Percentiles rank a stretch among this genome's conserved stretches.
Evolutionary conservation across 805 yeast species (phyloP).

Genomic region (Maudiozyma bulderi): DNA sequence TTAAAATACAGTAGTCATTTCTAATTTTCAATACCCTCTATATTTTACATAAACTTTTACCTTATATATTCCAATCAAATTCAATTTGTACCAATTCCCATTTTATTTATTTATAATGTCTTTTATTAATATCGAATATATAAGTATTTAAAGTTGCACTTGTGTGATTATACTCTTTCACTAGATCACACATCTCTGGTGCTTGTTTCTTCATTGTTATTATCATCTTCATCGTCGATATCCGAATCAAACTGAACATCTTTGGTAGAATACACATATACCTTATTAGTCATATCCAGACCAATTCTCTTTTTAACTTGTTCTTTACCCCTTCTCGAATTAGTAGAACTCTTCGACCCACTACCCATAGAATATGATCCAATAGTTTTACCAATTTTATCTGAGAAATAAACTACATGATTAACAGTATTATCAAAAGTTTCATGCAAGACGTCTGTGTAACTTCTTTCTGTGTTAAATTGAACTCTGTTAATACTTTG

Average conservation of each 20-base stretch:
- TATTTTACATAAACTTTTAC: not conserved
- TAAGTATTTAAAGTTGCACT: no score
- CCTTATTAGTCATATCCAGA: slow-evolving; percentile 26
- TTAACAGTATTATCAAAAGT: slow-evolving; percentile 28
- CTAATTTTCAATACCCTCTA: no score
- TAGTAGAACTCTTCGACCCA: slow-evolving; percentile 18
- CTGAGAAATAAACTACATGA: slow-evolving; percentile 38
- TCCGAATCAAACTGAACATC: slow-evolving; percentile 31
- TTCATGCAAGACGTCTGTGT: slow-evolving; percentile 16
- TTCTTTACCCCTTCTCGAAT: slow-evolving; percentile 13
- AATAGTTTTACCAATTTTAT: slow-evolving; percentile 46
- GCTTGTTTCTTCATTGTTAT: not conserved
- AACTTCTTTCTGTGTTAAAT: slow-evolving; percentile 10
- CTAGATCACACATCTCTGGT: no score
- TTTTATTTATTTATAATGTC: no score
- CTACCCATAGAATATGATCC: slow-evolving; percentile 42
- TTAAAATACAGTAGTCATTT: not conserved
- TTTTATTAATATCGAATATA: no score
- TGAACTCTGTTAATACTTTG: slow-evolving; percentile 16
- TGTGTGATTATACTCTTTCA: no score
- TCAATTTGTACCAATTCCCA: not conserved
- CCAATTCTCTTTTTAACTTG: slow-evolving; percentile 22
- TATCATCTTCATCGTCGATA: slow-evolving; percentile 1
- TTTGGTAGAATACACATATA: slow-evolving; percentile 35
- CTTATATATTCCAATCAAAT: not conserved